These are phyloP conservation scores for Citrus mangshanensis DNA, from an alignment of 345 rosid genomes.

Conservation along the genomic window DNA sequence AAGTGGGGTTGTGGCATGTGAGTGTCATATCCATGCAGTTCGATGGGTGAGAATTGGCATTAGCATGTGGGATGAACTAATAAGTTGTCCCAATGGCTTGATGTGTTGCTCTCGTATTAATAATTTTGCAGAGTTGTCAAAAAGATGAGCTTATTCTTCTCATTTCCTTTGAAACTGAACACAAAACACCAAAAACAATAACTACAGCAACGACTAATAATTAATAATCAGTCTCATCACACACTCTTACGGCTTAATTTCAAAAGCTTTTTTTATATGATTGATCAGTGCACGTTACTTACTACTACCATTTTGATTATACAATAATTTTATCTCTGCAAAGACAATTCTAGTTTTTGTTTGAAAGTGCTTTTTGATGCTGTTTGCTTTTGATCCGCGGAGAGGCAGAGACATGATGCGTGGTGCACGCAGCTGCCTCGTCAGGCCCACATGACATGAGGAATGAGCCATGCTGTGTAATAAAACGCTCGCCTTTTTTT, in stretches of 20 bases:
- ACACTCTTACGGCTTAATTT: background rate
- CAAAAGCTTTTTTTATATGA: background rate
- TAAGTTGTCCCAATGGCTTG: constrained; percentile 13
- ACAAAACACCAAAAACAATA: background rate
- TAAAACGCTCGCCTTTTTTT: background rate
- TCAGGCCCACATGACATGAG: constrained; percentile 20
- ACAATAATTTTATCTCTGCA: background rate
- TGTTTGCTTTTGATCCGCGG: background rate
- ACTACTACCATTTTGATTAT: background rate
- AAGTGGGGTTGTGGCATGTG: background rate
- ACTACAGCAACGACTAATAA: background rate
- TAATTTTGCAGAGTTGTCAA: constrained; percentile 13
- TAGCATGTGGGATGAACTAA: constrained; percentile 26
- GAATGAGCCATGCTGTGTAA: constrained; percentile 3
- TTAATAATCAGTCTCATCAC: background rate
- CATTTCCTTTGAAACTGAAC: constrained; percentile 3
- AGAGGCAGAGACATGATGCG: constrained; percentile 14
- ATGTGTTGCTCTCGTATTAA: constrained; percentile 11
- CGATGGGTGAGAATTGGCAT: constrained; percentile 23
- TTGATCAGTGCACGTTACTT: constrained; percentile 13
- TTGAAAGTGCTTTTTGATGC: background rate
- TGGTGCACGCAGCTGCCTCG: constrained; percentile 19
- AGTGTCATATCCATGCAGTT: background rate
- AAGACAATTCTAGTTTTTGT: background rate
- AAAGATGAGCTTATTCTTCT: constrained; percentile 3